Evolutionary conservation across 768 basidiomycete genomes (phyloP).

Genomic region (Pleurotus sapidus): DNA sequence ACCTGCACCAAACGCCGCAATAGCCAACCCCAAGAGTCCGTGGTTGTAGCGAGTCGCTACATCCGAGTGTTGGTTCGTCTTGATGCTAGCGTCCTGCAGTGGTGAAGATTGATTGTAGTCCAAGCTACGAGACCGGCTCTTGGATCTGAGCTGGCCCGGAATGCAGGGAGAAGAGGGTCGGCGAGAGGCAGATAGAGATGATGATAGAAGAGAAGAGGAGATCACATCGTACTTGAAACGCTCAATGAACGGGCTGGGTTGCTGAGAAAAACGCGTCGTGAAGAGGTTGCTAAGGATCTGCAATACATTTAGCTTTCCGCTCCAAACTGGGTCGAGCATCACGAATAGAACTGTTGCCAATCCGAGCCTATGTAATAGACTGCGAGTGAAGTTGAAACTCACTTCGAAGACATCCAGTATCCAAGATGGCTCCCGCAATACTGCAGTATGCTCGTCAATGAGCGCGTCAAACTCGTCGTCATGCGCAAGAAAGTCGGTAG

Average conservation of each 20-base stretch:
- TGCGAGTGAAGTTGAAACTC: background rate
- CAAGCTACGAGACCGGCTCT: constrained; percentile 43
- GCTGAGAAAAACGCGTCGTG: constrained; percentile 25
- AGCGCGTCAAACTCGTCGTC: constrained; percentile 6
- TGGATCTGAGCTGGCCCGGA: constrained; percentile 42
- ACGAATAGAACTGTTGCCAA: background rate
- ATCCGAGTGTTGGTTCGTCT: constrained; percentile 27
- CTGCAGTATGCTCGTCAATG: background rate
- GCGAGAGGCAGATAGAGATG: constrained; percentile 43
- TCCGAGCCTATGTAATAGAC: no score
- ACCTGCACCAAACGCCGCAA: constrained; percentile 32
- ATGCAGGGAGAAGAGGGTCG: constrained; percentile 32
- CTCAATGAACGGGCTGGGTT: constrained; percentile 59
- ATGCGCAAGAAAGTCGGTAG: constrained; percentile 3
- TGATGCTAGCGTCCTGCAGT: constrained; percentile 15
- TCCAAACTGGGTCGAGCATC: background rate
- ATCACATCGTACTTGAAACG: constrained; percentile 85
- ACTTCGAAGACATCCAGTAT: constrained; percentile 2
- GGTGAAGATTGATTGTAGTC: constrained; percentile 17
- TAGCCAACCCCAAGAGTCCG: constrained; percentile 32
- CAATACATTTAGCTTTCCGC: constrained; percentile 28
- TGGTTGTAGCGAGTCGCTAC: constrained; percentile 34
- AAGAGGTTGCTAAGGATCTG: constrained; percentile 26
- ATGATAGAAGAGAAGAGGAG: constrained; percentile 72
- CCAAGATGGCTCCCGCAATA: constrained; percentile 1